Conservation (phyloP, 495 filamentous ascomycete species). For the Aspergillus conjunctus region DNA sequence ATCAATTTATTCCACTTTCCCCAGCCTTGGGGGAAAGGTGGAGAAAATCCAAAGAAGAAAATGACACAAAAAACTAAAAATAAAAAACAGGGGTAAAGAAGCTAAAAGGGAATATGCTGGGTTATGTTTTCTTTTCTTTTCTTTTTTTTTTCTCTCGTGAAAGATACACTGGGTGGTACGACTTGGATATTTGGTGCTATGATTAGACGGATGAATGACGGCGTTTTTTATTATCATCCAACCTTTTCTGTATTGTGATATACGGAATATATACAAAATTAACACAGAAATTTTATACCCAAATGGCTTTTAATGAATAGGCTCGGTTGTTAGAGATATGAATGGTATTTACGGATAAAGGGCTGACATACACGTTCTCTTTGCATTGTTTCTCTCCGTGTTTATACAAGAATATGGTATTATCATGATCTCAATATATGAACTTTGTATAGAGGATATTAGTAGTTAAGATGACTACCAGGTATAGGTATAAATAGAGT, state of each 20-base stretch:
- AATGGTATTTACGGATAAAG: no score
- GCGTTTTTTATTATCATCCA: constrained; percentile 10
- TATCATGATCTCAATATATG: neutral
- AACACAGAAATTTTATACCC: neutral
- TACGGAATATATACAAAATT: neutral
- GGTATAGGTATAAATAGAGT: neutral
- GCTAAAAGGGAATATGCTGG: neutral
- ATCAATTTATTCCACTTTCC: no score
- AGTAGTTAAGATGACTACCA: neutral
- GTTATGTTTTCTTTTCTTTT: no score
- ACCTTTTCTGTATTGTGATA: neutral
- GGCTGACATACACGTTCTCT: no score
- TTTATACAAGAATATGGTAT: neutral
- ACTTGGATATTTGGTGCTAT: constrained; percentile 1
- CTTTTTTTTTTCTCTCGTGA: no score
- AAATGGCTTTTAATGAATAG: no score
- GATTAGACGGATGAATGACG: constrained; percentile 20
- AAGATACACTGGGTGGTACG: neutral
- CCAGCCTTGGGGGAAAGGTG: no score
- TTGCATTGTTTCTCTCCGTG: no score
- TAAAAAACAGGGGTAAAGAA: neutral
- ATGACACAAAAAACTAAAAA: no score
- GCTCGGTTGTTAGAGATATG: no score
- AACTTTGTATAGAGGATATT: neutral
- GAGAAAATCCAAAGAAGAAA: no score